These are phyloP conservation scores for Trebouxiophyceae sp. DNA, from an alignment of 163 green algal species.

Conservation along the genomic window DNA sequence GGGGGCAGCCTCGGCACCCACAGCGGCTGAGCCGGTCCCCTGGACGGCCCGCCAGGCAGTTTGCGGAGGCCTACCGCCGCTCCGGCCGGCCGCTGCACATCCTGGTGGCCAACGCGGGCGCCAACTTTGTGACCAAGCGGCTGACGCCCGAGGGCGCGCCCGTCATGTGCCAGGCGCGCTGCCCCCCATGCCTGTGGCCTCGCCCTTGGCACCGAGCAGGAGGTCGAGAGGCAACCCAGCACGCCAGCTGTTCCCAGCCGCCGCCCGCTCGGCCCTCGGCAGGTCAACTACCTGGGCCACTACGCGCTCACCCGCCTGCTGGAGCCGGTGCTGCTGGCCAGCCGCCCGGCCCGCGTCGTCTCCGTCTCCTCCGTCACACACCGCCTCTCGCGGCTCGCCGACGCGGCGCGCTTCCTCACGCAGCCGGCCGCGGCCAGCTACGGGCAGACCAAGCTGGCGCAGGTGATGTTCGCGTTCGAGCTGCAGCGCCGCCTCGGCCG, in stretches of 20 bases:
- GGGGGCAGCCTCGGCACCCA: background rate
- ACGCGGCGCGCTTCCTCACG: conserved; percentile 20
- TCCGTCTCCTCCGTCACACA: conserved; percentile 65
- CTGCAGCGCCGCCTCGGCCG: conserved; percentile 53
- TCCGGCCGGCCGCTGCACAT: conserved; percentile 38
- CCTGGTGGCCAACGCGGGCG: conserved; percentile 74
- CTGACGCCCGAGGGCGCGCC: conserved; percentile 57
- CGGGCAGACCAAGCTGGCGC: conserved; percentile 54
- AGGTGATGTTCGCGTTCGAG: conserved; percentile 78
- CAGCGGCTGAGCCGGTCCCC: background rate
- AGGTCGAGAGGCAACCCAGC: background rate
- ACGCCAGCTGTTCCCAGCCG: background rate
- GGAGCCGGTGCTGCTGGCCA: conserved; percentile 54
- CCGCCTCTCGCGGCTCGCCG: conserved; percentile 42
- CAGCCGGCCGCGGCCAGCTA: background rate
- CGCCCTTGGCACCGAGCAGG: background rate
- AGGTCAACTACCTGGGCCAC: conserved; percentile 61
- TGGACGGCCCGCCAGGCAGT: background rate
- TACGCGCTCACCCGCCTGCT: conserved; percentile 74
- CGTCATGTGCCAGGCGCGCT: conserved; percentile 50
- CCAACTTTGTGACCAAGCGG: conserved; percentile 42
- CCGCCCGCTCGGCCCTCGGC: background rate
- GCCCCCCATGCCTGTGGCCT: background rate
- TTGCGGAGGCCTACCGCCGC: conserved; percentile 24
- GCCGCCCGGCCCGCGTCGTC: conserved; percentile 47